Evolutionary conservation across 805 yeast genomes (phyloP), one percentile per base, ranked within the genome.

Genomic region (Hanseniaspora meyeri): DNA sequence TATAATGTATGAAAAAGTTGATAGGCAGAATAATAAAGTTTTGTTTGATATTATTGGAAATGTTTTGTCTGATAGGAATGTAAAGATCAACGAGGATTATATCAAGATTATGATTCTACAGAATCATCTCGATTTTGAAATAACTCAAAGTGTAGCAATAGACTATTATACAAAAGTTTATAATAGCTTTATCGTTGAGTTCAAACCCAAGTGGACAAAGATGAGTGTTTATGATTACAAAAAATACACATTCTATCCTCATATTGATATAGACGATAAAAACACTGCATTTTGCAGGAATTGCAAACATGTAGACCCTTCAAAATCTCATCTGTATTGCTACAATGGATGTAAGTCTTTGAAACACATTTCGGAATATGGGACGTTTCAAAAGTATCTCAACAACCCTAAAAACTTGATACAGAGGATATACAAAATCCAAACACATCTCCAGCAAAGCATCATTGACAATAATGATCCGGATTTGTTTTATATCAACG

Each of bases 201-300:
- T 47, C 32, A 52, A 52, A 29, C 56, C 56, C 10, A 52, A 52
- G 29, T 52, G 56, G 56, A 20, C 24, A n/a, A n/a, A 24, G 17
- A 43, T 52, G 50, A 36, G 24, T 17, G 10, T 43, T 4, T 9
- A 36, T 3, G 45, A 45, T n/a, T 38, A 32, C 14, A 46, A 46
- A 34, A 46, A 32, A 19, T 20, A n/a, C 1, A 31, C n/a, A 17
- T 3, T 10, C 5, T 45, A 37, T 37, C 36, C 39, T 6, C n/a
- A 24, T 17, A 10, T n/a, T 10, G 11, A 16, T 10, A 4, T 20
- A 20, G 11, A 14, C 27, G 36, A 34, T 34, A 36, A 27, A 4
- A 11, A 20, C 8, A 24, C n/a, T 37, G 2, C 17, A 4, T 34
- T 51, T 43, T 52, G 56, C 29, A 45, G 56, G 37, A 52, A 52